phyloP scores from a whole-genome alignment of 148 eudicot genomes.

The Cornus controversa region DNA sequence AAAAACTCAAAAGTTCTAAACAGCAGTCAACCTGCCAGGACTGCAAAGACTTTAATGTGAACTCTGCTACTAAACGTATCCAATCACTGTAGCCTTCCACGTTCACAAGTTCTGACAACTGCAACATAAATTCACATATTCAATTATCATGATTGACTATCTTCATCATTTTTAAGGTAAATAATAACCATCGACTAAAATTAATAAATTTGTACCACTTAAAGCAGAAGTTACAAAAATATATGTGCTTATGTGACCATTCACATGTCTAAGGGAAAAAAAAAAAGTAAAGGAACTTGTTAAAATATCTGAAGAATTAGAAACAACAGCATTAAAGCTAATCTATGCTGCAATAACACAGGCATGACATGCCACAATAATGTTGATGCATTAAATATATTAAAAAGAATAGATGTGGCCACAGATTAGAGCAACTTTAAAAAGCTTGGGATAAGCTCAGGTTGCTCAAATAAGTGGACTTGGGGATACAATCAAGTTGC shows the following conservation, averaged over 20 bases:
- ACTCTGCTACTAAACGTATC: slow-evolving; percentile 82
- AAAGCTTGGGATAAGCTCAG: no score
- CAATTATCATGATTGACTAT: not conserved
- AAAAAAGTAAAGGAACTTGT: no score
- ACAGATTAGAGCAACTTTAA: no score
- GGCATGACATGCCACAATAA: no score
- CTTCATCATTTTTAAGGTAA: not conserved
- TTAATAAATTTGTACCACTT: not conserved
- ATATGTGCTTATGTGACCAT: not conserved
- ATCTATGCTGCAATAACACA: no score
- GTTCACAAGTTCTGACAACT: slow-evolving; percentile 75
- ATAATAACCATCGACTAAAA: not conserved
- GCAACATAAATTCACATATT: slow-evolving; percentile 17
- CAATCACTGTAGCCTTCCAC: slow-evolving; percentile 80
- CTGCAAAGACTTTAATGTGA: slow-evolving; percentile 67
- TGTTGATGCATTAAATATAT: no score
- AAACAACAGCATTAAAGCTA: no score
- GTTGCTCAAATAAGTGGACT: no score
- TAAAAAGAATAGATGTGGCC: no score
- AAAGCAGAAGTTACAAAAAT: not conserved
- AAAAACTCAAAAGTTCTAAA: not conserved
- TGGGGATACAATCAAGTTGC: no score
- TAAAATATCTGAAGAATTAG: no score
- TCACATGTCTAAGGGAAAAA: no score
- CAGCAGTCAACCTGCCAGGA: slow-evolving; percentile 68